Evolutionary conservation across 2,329 filamentous ascomycete species (phyloP).

Genomic region (Talaromyces sp.): DNA sequence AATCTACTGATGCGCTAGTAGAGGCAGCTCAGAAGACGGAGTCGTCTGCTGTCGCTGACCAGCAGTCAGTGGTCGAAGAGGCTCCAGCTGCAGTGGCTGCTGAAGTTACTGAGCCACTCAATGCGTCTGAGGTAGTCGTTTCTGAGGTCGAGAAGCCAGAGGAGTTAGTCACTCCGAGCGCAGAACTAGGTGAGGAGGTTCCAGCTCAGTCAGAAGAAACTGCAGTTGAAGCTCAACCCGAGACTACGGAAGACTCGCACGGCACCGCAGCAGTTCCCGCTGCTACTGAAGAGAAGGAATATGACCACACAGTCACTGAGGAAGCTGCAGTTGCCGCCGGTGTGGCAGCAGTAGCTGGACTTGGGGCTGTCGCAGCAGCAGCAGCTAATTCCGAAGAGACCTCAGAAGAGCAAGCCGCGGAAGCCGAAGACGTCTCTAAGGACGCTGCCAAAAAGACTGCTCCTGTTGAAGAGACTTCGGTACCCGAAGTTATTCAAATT

Average conservation of each 20-base stretch:
- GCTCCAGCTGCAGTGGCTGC: neutral
- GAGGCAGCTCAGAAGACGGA: neutral
- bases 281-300: conserved; percentile 5
- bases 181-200: neutral
- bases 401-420: conserved; percentile 15
- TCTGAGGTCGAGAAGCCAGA: conserved; percentile 4
- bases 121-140: conserved; percentile 3
- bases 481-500: neutral
- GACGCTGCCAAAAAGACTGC: neutral
- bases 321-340: conserved; percentile 26
- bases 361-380: conserved; percentile 15
- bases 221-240: conserved; percentile 8
- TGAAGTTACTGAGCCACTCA: conserved; percentile 10
- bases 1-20: neutral
- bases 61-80: conserved; percentile 14
- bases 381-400: conserved; percentile 23
- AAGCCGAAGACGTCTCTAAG: neutral
- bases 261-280: conserved; percentile 11
- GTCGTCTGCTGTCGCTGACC: neutral
- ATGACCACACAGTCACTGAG: conserved; percentile 22
- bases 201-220: neutral
- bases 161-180: neutral
- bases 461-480: neutral
- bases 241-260: conserved; percentile 4
- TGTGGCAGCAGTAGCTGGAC: conserved; percentile 20